These are phyloP conservation scores for Phlyctochytrium arcticum DNA, from an alignment of 192 early-diverging fungal species.

Conservation along the genomic window DNA sequence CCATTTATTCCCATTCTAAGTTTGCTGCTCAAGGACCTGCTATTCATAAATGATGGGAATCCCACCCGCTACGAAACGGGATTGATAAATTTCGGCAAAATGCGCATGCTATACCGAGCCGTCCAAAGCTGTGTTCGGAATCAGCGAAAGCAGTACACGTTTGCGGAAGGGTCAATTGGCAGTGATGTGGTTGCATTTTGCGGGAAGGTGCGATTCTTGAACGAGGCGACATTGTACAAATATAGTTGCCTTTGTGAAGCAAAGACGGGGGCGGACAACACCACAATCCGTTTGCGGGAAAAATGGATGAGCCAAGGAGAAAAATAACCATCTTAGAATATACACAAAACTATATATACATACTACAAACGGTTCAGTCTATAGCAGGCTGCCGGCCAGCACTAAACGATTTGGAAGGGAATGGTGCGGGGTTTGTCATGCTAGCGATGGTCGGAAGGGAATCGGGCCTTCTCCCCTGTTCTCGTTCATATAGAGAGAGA, in stretches of 20 bases:
- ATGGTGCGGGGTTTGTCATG: too few relatives aligned
- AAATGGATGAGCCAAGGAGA: conserved; percentile 23
- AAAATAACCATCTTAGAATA: not conserved
- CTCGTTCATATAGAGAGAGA: conserved; percentile 12
- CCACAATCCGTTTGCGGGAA: conserved; percentile 2
- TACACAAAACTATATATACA: too few relatives aligned
- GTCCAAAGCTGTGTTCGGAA: not conserved
- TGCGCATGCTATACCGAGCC: conserved; percentile 2
- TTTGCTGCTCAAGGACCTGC: conserved; percentile 59
- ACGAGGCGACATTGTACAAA: conserved; percentile 29
- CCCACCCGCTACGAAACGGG: conserved; percentile 40
- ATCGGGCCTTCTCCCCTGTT: conserved; percentile 3
- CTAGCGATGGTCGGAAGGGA: not conserved
- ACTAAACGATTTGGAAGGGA: too few relatives aligned
- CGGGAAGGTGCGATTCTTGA: conserved; percentile 7
- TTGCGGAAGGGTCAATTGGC: not conserved
- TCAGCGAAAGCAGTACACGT: conserved; percentile 6
- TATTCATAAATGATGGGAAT: conserved; percentile 74
- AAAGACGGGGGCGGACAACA: conserved; percentile 15
- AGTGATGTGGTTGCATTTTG: not conserved
- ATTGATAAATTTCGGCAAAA: conserved; percentile 25
- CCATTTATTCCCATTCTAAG: conserved; percentile 17
- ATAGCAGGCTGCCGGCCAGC: too few relatives aligned
- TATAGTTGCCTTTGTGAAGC: conserved; percentile 26
- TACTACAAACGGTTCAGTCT: too few relatives aligned